Conservation (phyloP, 164 flowering plant genomes). For the Magnolia officinalis region DNA sequence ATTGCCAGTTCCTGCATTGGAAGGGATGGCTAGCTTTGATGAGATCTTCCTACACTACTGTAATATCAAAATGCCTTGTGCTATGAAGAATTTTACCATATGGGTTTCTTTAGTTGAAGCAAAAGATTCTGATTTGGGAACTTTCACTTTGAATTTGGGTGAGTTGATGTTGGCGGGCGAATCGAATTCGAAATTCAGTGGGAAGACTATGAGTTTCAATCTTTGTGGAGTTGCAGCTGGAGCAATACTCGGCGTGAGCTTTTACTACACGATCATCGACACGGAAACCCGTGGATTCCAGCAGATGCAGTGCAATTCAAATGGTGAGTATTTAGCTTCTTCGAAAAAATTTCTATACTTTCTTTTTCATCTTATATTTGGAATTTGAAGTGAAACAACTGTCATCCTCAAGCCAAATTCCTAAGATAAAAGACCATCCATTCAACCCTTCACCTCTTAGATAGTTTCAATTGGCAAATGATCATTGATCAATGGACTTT, state of each 20-base stretch:
- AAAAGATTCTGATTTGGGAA: constrained; percentile 6
- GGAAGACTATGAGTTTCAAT: constrained; percentile 6
- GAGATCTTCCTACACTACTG: constrained; percentile 18
- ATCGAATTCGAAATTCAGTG: constrained; percentile 12
- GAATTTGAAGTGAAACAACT: background rate
- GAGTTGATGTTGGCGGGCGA: background rate
- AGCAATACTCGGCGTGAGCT: constrained; percentile 6
- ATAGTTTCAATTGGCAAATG: no score
- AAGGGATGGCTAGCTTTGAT: constrained; percentile 11
- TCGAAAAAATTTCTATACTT: no score
- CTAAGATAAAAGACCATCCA: no score
- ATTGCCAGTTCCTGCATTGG: background rate
- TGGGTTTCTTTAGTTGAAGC: constrained; percentile 7
- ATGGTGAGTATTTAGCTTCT: background rate
- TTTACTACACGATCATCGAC: constrained; percentile 10
- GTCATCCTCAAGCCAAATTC: background rate
- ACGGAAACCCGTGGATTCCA: background rate
- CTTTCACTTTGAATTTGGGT: constrained; percentile 7
- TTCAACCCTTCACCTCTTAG: no score
- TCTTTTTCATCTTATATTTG: background rate
- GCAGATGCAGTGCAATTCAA: background rate
- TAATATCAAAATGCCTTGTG: background rate
- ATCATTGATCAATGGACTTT: no score
- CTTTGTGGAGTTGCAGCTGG: constrained; percentile 14
- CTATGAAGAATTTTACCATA: constrained; percentile 11